phyloP scores from a whole-genome alignment of 345 rosid species.

The Psidium guajava region DNA sequence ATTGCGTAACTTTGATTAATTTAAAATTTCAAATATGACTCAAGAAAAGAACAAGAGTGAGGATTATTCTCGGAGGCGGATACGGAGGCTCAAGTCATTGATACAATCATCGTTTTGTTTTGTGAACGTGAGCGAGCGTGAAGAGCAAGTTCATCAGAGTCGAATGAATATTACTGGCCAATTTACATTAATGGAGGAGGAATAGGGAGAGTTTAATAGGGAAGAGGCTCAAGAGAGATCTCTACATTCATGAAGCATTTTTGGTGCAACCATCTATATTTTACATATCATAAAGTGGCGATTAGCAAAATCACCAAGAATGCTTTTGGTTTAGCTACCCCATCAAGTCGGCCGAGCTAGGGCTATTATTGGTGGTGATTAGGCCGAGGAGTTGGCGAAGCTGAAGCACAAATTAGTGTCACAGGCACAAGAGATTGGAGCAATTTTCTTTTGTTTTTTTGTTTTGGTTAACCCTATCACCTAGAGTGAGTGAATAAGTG shows the following conservation, averaged over 20 bases:
- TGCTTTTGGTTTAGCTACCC: too few relatives aligned
- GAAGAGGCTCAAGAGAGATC: neutral
- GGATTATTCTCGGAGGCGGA: neutral
- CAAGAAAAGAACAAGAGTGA: neutral
- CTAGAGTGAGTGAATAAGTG: too few relatives aligned
- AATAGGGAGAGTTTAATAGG: neutral
- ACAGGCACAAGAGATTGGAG: too few relatives aligned
- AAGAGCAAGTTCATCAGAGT: neutral
- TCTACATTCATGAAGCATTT: neutral
- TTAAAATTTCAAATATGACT: neutral
- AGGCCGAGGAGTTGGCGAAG: too few relatives aligned
- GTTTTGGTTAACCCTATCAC: too few relatives aligned
- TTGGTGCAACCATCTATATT: neutral
- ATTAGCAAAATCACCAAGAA: neutral
- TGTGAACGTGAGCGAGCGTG: neutral
- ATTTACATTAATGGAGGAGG: neutral
- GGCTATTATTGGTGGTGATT: too few relatives aligned
- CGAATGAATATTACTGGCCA: neutral
- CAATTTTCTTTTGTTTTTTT: too few relatives aligned
- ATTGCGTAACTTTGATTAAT: neutral
- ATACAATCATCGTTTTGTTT: neutral
- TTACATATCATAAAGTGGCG: neutral
- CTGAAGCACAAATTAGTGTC: too few relatives aligned
- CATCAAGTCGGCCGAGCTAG: too few relatives aligned
- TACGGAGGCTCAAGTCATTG: neutral